phyloP scores from a whole-genome alignment of 2,329 filamentous ascomycete genomes.

The Trichophaea hybrida region DNA sequence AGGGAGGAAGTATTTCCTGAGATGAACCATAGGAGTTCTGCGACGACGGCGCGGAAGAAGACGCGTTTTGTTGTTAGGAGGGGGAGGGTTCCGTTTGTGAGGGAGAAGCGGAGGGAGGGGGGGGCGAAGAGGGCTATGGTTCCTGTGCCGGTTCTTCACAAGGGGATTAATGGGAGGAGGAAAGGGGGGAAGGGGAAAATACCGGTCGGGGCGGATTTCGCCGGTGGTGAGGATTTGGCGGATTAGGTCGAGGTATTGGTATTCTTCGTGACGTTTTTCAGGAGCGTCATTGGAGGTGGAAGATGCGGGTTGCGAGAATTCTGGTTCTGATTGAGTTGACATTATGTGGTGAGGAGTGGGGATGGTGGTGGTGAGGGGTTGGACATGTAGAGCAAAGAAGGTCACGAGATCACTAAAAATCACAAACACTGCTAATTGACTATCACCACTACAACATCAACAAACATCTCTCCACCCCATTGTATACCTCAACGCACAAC shows the following conservation, averaged over 20 bases:
- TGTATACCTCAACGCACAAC: too few relatives aligned
- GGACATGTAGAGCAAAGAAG: too few relatives aligned
- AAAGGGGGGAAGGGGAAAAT: slow-evolving; percentile 19
- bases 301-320: not conserved
- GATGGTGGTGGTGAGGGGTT: too few relatives aligned
- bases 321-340: too few relatives aligned
- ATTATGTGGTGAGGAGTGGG: too few relatives aligned
- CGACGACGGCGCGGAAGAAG: slow-evolving; percentile 76
- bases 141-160: slow-evolving; percentile 68
- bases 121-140: slow-evolving; percentile 84
- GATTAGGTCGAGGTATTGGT: slow-evolving; percentile 86
- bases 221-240: slow-evolving; percentile 67
- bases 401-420: too few relatives aligned
- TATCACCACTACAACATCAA: too few relatives aligned
- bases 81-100: slow-evolving; percentile 66
- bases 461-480: too few relatives aligned
- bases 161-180: slow-evolving; percentile 1
- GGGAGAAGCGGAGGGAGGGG: slow-evolving; percentile 68
- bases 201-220: slow-evolving; percentile 81
- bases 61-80: slow-evolving; percentile 96
- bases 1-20: slow-evolving; percentile 67
- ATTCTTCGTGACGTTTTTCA: slow-evolving; percentile 37
- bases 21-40: slow-evolving; percentile 93
- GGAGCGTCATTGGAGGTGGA: not conserved
- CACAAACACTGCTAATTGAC: too few relatives aligned